Evolutionary conservation across 1,284 basidiomycete genomes (phyloP), one percentile per base, ranked within the genome.

Genomic region (Cronartium quercuum): DNA sequence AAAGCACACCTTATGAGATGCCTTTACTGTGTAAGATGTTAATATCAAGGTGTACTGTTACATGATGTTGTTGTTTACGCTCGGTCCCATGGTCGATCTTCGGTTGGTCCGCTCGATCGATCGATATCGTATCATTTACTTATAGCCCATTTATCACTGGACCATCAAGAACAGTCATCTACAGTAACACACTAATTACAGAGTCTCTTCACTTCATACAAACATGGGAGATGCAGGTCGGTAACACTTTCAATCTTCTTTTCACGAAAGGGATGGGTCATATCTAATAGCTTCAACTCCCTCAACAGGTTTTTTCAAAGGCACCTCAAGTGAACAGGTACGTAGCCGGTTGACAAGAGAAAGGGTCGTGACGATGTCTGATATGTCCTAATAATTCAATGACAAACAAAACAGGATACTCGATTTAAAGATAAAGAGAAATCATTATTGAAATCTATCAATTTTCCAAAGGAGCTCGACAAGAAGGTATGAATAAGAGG

Each of bases 351-450:
- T 29, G 2, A 29, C 29, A 29, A 29, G 29, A 29, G 29, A 29
- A 29, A 29, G 29, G 29, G 29, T 29, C 29, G 1, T 2, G 29
- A 29, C 29, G 29, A 29, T 29, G 29, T 29, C 29, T 29, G 29
- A 29, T 29, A 29, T 29, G 29, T 29, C 29, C 29, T 29, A 29
- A 29, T 29, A 29, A 29, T 29, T 29, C 2, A 29, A 29, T 29
- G 29, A 29, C 2, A 29, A 29, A 29, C 29, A 29, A 29, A 12
- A 18, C 80, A 83, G 77, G 83, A 83, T 74, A 78, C 79, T 18
- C 88, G 95, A 70, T 98, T 97, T 83, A 91, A 90, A 66, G 91
- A 98, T 88, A 98, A 98, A 84, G 93, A 97, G 83, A 84, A 89
- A 63, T 90, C 91, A 79, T 86, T 94, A 47, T 87, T 96, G 78